phyloP scores from a whole-genome alignment of 2,329 filamentous ascomycete species.

The Macrophomina phaseolina region DNA sequence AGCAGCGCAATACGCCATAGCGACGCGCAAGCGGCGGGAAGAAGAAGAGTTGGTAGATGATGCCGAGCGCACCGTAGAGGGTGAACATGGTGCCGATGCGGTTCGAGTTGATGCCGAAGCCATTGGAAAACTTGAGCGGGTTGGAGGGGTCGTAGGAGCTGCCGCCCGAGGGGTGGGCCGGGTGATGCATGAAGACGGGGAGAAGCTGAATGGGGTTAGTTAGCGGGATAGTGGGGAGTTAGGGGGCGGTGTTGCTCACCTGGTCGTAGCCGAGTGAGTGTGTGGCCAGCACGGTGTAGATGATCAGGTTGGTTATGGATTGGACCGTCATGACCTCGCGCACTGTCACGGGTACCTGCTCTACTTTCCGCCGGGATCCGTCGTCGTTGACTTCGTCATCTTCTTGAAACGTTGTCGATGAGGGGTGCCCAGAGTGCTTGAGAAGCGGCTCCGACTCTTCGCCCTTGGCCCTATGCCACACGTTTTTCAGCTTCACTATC shows the following conservation, averaged over 20 bases:
- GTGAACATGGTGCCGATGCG: conserved; percentile 87
- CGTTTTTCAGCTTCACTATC: conserved; percentile 30
- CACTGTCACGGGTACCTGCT: conserved; percentile 49
- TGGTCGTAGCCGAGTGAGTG: conserved; percentile 88
- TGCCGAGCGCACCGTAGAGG: conserved; percentile 77
- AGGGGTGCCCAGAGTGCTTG: conserved; percentile 16
- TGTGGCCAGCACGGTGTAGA: conserved; percentile 81
- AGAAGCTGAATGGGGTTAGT: conserved; percentile 57
- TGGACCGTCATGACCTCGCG: conserved; percentile 75
- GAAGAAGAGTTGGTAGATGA: conserved; percentile 82
- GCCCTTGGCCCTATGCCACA: conserved; percentile 24
- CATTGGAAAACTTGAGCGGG: conserved; percentile 82
- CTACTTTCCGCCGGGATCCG: background rate
- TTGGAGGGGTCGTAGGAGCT: conserved; percentile 51
- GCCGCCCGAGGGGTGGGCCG: conserved; percentile 50
- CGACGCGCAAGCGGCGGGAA: conserved; percentile 77
- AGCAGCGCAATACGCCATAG: conserved; percentile 76
- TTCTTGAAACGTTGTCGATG: conserved; percentile 31
- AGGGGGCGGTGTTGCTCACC: conserved; percentile 31
- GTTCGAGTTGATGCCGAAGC: conserved; percentile 75
- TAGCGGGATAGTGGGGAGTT: conserved; percentile 17
- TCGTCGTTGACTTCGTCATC: conserved; percentile 31
- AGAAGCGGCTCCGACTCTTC: conserved; percentile 29
- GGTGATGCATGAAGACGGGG: conserved; percentile 86
- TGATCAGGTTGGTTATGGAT: conserved; percentile 73